Evolutionary conservation across 2,329 filamentous ascomycete genomes (phyloP).

Genomic region (Colletotrichum phormii): DNA sequence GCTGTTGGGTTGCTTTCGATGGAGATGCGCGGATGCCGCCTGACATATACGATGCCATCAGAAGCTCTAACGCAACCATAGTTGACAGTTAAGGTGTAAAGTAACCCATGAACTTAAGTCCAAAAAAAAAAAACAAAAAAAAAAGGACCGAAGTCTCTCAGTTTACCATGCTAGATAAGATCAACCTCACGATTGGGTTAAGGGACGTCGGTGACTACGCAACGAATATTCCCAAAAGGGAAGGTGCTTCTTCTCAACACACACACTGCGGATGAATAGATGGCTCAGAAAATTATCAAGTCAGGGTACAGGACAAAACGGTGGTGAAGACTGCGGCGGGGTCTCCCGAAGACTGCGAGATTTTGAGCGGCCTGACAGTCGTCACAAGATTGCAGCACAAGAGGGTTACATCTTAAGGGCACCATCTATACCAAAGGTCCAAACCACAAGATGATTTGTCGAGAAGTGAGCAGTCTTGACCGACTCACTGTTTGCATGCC

Average conservation of each 20-base stretch:
- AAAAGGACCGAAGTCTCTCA: neutral
- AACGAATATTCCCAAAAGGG: neutral
- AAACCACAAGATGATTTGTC: neutral
- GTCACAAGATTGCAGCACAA: neutral
- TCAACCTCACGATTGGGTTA: neutral
- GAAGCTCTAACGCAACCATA: neutral
- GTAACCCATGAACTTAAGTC: neutral
- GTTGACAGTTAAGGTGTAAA: neutral
- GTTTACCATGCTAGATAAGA: neutral
- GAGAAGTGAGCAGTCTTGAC: neutral
- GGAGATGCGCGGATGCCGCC: neutral
- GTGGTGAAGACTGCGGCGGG: neutral
- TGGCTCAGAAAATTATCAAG: neutral
- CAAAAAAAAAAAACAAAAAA: too few relatives aligned
- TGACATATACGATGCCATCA: neutral
- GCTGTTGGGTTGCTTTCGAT: neutral
- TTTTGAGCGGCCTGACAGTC: neutral
- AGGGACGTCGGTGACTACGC: neutral
- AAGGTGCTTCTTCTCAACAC: neutral
- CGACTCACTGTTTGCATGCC: neutral
- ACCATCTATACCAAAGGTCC: neutral
- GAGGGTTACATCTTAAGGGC: neutral
- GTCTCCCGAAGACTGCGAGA: neutral
- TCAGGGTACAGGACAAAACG: neutral
- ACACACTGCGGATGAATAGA: neutral